Conservation (phyloP, 2,329 filamentous ascomycete genomes). For the Botrytis paeoniae region DNA sequence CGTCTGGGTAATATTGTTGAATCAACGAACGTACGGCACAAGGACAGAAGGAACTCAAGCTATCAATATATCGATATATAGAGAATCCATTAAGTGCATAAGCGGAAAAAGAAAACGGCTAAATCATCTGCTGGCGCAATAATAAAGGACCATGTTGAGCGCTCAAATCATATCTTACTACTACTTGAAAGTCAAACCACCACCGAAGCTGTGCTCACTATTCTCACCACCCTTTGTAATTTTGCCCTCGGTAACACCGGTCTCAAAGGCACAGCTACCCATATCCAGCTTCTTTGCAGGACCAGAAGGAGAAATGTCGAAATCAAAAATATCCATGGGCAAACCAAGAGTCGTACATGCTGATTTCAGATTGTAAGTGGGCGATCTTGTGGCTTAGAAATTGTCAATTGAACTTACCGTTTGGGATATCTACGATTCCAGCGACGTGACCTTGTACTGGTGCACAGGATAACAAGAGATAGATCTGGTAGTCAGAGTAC, state of each 20-base stretch:
- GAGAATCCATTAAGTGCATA: not conserved
- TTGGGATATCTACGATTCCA: slow-evolving; percentile 86
- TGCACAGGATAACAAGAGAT: slow-evolving; percentile 79
- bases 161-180: not conserved
- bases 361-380: slow-evolving; percentile 19
- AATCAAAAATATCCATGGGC: slow-evolving; percentile 93
- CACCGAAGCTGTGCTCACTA: slow-evolving; percentile 49
- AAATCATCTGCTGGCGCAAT: not conserved
- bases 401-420: slow-evolving; percentile 40
- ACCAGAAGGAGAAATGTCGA: slow-evolving; percentile 72
- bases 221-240: slow-evolving; percentile 46
- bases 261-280: slow-evolving; percentile 67
- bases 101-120: not conserved
- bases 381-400: not conserved
- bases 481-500: slow-evolving; percentile 72
- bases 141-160: not conserved
- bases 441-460: slow-evolving; percentile 86
- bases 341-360: slow-evolving; percentile 85
- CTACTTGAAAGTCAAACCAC: slow-evolving; percentile 49
- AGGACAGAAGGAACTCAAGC: not conserved
- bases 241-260: slow-evolving; percentile 45
- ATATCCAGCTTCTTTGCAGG: slow-evolving; percentile 62
- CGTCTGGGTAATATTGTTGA: not conserved
- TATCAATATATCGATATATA: not conserved
- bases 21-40: not conserved